Evolutionary conservation across 345 rosid species (phyloP).

Genomic region (Euphorbia tirucalli): DNA sequence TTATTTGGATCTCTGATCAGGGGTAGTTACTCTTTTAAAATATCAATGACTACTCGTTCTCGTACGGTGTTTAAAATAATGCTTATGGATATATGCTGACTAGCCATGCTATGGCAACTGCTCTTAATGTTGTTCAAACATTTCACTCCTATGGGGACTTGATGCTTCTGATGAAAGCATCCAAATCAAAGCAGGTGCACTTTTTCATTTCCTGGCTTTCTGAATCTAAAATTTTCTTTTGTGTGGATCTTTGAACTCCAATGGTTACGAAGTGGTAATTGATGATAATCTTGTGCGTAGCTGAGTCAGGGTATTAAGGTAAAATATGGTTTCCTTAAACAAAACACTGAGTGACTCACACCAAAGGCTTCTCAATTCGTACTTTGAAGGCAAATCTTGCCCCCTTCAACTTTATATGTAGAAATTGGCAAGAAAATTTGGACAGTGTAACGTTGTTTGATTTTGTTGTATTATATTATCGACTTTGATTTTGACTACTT

Average conservation of each 20-base stretch:
- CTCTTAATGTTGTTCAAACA: conserved; percentile 82
- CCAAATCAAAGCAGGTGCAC: conserved; percentile 55
- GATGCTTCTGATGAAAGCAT: conserved; percentile 72
- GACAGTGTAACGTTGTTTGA: background rate
- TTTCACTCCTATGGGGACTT: conserved; percentile 87
- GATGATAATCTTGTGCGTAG: no score
- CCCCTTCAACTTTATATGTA: background rate
- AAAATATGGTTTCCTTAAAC: background rate
- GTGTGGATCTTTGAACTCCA: background rate
- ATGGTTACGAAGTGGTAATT: background rate
- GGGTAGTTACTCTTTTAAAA: background rate
- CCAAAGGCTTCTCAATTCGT: background rate
- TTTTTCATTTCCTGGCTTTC: conserved; percentile 10
- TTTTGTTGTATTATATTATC: background rate
- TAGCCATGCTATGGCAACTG: conserved; percentile 62
- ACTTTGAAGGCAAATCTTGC: background rate
- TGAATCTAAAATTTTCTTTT: conserved; percentile 8
- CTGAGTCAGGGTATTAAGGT: background rate
- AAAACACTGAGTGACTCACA: background rate
- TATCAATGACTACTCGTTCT: conserved; percentile 8
- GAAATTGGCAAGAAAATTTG: background rate
- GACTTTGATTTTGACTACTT: background rate
- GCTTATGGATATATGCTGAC: conserved; percentile 52
- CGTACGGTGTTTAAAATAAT: conserved; percentile 10
- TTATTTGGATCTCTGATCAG: background rate